Evolutionary conservation across 176 grass and related monocot species (phyloP).

Genomic region (Carex scoparia): DNA sequence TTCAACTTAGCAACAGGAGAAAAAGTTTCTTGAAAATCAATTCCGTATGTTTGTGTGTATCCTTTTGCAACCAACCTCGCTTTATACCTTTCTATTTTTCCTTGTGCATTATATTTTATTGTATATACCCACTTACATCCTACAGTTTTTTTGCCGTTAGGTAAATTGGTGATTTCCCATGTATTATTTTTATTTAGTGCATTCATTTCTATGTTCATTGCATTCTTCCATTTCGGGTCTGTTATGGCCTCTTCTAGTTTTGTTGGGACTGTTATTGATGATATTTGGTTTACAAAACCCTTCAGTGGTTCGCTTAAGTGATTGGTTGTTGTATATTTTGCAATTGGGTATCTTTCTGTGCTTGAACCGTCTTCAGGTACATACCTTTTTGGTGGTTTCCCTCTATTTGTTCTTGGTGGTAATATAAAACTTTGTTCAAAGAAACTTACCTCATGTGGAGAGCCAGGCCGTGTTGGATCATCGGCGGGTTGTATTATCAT

Average conservation of each 20-base stretch:
- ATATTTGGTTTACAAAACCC: neutral
- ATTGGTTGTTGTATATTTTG: neutral
- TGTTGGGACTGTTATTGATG: neutral
- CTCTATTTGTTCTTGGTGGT: too few relatives aligned
- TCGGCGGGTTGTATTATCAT: too few relatives aligned
- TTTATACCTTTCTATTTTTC: neutral
- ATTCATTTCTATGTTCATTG: too few relatives aligned
- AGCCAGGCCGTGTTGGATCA: too few relatives aligned
- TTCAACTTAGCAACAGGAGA: neutral
- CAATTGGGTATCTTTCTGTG: too few relatives aligned
- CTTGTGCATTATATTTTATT: too few relatives aligned
- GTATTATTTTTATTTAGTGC: neutral
- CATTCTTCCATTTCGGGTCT: neutral
- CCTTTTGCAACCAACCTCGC: neutral
- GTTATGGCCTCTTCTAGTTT: neutral
- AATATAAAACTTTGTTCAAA: too few relatives aligned
- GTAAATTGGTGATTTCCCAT: neutral
- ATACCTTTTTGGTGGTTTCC: too few relatives aligned
- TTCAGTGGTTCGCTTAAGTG: neutral
- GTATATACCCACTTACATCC: neutral
- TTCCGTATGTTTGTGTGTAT: neutral
- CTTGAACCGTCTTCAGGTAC: too few relatives aligned
- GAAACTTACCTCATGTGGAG: too few relatives aligned
- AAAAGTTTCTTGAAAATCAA: neutral
- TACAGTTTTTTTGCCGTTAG: neutral